A percentile compares a stretch with the other conserved stretches of the same genome.
Conservation (phyloP, 2,329 filamentous ascomycete species). For the Pyrenophora graminea region DNA sequence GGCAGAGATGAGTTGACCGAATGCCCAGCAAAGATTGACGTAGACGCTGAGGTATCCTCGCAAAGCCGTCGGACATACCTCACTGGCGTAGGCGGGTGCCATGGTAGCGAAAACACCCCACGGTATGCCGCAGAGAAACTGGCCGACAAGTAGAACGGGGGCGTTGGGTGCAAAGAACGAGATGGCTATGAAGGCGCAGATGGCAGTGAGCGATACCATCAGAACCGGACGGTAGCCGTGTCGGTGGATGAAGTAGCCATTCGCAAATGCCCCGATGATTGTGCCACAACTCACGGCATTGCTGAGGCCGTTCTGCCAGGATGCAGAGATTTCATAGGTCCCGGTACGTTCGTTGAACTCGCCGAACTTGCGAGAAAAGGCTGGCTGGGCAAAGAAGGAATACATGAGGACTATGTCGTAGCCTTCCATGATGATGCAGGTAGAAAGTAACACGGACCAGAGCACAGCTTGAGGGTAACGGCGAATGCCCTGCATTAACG, state of each 20-base stretch:
- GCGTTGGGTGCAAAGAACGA: constrained; percentile 28
- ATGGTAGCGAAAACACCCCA: constrained; percentile 50
- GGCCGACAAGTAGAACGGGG: constrained; percentile 20
- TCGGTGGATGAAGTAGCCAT: constrained; percentile 44
- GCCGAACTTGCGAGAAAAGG: constrained; percentile 49
- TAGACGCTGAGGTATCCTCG: neutral
- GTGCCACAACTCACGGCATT: constrained; percentile 49
- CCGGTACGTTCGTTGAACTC: constrained; percentile 29
- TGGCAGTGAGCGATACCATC: constrained; percentile 16
- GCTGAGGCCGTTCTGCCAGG: constrained; percentile 49
- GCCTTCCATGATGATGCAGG: constrained; percentile 85
- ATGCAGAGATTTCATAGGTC: constrained; percentile 44
- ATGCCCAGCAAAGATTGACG: constrained; percentile 19
- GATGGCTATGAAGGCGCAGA: constrained; percentile 25
- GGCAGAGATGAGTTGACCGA: constrained; percentile 69
- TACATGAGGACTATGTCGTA: constrained; percentile 79
- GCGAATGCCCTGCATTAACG: constrained; percentile 69
- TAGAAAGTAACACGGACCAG: constrained; percentile 81
- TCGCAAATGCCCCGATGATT: constrained; percentile 47
- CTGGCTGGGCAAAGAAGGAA: constrained; percentile 65
- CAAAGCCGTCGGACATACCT: neutral
- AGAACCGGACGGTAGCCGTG: constrained; percentile 39
- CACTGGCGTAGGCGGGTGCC: constrained; percentile 43
- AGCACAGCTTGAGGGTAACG: constrained; percentile 81
- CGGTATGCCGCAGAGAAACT: constrained; percentile 36